phyloP scores from a whole-genome alignment of 2,329 filamentous ascomycete genomes.

The Hymenoscyphus fraxineus region DNA sequence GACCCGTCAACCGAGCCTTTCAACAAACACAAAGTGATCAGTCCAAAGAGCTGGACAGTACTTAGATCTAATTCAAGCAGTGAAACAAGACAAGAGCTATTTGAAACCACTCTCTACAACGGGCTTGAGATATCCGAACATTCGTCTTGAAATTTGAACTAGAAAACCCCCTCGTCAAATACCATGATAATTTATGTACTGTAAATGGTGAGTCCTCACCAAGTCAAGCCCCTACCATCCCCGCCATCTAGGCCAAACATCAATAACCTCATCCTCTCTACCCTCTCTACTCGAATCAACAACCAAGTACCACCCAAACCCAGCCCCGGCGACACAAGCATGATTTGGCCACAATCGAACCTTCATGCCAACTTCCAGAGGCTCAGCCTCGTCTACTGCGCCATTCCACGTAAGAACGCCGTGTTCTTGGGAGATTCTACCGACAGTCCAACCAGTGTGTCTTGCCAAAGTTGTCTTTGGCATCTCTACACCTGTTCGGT shows the following conservation, averaged over 20 bases:
- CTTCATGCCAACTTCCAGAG: conserved; percentile 59
- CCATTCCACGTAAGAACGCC: conserved; percentile 63
- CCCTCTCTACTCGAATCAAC: conserved; percentile 59
- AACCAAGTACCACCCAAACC: conserved; percentile 69
- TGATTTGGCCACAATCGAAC: conserved; percentile 76
- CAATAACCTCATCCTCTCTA: conserved; percentile 59
- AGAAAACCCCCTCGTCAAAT: not conserved
- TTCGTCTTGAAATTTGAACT: not conserved
- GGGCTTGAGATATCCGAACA: not conserved
- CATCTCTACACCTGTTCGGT: conserved; percentile 28
- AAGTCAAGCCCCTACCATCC: conserved; percentile 55
- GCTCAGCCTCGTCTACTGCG: conserved; percentile 42
- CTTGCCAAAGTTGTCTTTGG: conserved; percentile 40
- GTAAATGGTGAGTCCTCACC: not conserved
- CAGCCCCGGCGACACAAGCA: conserved; percentile 70
- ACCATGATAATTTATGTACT: not conserved
- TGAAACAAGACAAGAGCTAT: no score
- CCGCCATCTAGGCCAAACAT: conserved; percentile 69
- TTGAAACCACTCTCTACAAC: no score
- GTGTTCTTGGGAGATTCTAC: conserved; percentile 73
- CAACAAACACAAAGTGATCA: no score
- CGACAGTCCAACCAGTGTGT: conserved; percentile 61
- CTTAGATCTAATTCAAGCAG: no score
- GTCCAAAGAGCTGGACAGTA: no score
- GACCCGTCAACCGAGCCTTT: no score